phyloP scores from a whole-genome alignment of 106 monocot genomes.

The Platanthera guangdongensis region DNA sequence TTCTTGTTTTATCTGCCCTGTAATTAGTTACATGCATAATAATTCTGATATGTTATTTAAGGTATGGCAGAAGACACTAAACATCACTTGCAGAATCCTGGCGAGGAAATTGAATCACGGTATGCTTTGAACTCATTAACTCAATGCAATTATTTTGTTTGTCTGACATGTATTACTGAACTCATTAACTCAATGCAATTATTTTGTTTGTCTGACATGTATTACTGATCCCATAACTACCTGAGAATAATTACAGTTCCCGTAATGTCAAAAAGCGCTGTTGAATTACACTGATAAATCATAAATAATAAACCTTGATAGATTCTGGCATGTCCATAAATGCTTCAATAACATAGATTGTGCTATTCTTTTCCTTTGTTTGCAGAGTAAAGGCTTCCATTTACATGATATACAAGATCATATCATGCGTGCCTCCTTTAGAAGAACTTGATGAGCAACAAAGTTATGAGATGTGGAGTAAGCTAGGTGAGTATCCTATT shows the following conservation, averaged over 20 bases:
- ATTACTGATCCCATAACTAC: background rate
- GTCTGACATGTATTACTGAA: background rate
- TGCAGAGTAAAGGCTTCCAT: conserved; percentile 22
- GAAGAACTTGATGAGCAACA: conserved; percentile 29
- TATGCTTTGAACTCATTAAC: conserved; percentile 1
- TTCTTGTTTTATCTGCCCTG: background rate
- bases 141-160: background rate
- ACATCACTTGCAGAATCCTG: background rate
- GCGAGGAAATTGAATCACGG: conserved; percentile 16
- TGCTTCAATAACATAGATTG: background rate
- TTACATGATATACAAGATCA: conserved; percentile 32
- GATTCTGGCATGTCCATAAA: background rate
- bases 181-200: background rate
- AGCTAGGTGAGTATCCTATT: conserved; percentile 27
- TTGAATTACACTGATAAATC: background rate
- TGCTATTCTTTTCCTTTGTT: background rate
- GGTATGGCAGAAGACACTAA: background rate
- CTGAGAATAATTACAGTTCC: background rate
- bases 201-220: background rate
- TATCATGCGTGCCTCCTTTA: conserved; percentile 45
- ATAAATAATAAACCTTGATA: background rate
- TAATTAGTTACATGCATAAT: background rate
- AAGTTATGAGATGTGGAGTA: conserved; percentile 59
- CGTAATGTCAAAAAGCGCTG: background rate
- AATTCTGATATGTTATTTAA: background rate